Percentiles rank a stretch among this genome's conserved stretches.
Evolutionary conservation across 306 rosid species (phyloP).

Genomic region (Vigna radiata): DNA sequence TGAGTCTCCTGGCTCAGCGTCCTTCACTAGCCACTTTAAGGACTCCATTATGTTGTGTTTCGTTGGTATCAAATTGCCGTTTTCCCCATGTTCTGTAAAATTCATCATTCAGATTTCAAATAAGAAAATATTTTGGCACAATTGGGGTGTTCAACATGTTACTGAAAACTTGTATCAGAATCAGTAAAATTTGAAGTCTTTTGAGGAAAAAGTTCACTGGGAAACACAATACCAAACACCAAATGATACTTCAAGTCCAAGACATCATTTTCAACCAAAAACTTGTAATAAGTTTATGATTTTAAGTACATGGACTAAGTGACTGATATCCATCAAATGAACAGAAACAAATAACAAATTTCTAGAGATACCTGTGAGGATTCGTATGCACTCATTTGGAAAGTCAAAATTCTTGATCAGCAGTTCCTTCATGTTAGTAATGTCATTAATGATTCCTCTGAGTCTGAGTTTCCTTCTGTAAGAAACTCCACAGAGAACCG

Average conservation of each 20-base stretch:
- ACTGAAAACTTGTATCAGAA: background rate
- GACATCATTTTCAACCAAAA: too few species aligned
- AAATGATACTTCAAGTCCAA: too few species aligned
- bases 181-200: too few species aligned
- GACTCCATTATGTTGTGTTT: conserved; percentile 68
- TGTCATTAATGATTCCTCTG: conserved; percentile 74
- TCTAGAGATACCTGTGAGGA: conserved; percentile 69
- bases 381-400: conserved; percentile 55
- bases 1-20: conserved; percentile 60
- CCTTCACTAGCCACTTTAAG: conserved; percentile 85
- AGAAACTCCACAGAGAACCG: conserved; percentile 81
- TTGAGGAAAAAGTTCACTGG: too few species aligned
- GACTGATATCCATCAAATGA: background rate
- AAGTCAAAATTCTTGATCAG: conserved; percentile 52
- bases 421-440: conserved; percentile 60
- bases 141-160: conserved; percentile 1
- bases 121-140: conserved; percentile 10
- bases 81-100: conserved; percentile 53
- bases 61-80: conserved; percentile 53
- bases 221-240: too few species aligned
- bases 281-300: too few species aligned
- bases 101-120: conserved; percentile 3
- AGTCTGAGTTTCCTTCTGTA: conserved; percentile 64
- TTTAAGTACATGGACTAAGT: background rate
- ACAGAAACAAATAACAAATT: conserved; percentile 11